These are phyloP conservation scores for Saccharomycopsis capsularis DNA, from an alignment of 805 yeast species.

Conservation along the genomic window DNA sequence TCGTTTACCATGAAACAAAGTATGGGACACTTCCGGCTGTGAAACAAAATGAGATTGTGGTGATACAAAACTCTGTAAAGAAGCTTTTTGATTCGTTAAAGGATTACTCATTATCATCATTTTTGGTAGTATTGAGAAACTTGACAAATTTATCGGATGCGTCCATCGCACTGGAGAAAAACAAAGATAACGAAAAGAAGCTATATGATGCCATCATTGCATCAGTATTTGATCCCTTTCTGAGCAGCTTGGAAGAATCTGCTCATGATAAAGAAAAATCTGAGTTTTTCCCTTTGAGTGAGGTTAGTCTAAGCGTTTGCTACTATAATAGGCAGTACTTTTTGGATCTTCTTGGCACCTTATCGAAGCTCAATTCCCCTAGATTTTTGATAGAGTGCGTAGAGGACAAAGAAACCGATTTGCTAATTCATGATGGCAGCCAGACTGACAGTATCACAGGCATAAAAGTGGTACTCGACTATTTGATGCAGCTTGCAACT, in stretches of 20 bases:
- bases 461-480: slow-evolving; percentile 43
- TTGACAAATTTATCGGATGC: slow-evolving; percentile 38
- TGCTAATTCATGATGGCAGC: slow-evolving; percentile 16
- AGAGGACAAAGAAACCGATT: not conserved
- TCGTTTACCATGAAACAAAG: slow-evolving; percentile 17
- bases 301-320: slow-evolving; percentile 32
- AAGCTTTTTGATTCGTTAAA: slow-evolving; percentile 58
- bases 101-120: slow-evolving; percentile 46
- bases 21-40: slow-evolving; percentile 26
- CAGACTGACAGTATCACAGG: slow-evolving; percentile 30
- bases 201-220: slow-evolving; percentile 7
- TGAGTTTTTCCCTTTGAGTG: not conserved
- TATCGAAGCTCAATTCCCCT: slow-evolving; percentile 44
- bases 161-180: slow-evolving; percentile 17
- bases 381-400: slow-evolving; percentile 37
- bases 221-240: slow-evolving; percentile 24
- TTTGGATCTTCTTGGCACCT: slow-evolving; percentile 44
- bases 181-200: slow-evolving; percentile 7
- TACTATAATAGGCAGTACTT: slow-evolving; percentile 51
- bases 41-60: slow-evolving; percentile 36
- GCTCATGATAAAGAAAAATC: slow-evolving; percentile 11
- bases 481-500: slow-evolving; percentile 40
- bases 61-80: slow-evolving; percentile 49
- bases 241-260: slow-evolving; percentile 13
- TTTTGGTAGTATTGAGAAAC: slow-evolving; percentile 40